phyloP scores from a whole-genome alignment of 1,284 basidiomycete species.

The Ceratobasidium sp. region DNA sequence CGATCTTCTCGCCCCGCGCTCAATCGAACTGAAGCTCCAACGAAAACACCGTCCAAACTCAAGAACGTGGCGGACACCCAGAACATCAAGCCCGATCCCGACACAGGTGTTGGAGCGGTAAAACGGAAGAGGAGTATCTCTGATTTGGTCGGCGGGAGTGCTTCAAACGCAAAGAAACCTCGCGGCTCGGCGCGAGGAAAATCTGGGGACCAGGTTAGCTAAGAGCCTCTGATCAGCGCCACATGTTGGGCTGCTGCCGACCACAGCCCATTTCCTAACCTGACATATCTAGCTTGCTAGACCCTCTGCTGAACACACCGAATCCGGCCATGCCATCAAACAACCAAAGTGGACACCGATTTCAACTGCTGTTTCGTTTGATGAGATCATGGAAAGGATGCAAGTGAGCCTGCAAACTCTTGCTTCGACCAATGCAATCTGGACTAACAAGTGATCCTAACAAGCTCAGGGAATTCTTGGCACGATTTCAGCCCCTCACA shows the following conservation, averaged over 20 bases:
- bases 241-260: not conserved
- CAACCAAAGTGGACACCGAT: conserved; percentile 36
- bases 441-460: not conserved
- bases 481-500: conserved; percentile 29
- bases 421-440: not conserved
- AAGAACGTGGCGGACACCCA: conserved; percentile 21
- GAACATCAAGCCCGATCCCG: conserved; percentile 23
- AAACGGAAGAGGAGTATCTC: conserved; percentile 36
- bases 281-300: not conserved
- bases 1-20: conserved; percentile 19
- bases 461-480: conserved; percentile 35
- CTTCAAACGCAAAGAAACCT: conserved; percentile 12
- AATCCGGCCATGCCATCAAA: not conserved
- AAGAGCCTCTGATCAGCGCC: not conserved
- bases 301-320: not conserved
- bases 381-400: conserved; percentile 41
- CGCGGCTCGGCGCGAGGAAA: not conserved
- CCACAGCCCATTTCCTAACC: not conserved
- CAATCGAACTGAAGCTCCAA: conserved; percentile 9
- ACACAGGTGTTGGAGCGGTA: not conserved
- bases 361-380: conserved; percentile 20
- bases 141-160: not conserved
- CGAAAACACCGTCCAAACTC: conserved; percentile 2
- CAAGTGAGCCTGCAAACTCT: conserved; percentile 5
- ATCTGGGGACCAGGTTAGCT: conserved; percentile 18